phyloP scores from a whole-genome alignment of 805 yeast genomes.

The Jamesozyma lodderae region DNA sequence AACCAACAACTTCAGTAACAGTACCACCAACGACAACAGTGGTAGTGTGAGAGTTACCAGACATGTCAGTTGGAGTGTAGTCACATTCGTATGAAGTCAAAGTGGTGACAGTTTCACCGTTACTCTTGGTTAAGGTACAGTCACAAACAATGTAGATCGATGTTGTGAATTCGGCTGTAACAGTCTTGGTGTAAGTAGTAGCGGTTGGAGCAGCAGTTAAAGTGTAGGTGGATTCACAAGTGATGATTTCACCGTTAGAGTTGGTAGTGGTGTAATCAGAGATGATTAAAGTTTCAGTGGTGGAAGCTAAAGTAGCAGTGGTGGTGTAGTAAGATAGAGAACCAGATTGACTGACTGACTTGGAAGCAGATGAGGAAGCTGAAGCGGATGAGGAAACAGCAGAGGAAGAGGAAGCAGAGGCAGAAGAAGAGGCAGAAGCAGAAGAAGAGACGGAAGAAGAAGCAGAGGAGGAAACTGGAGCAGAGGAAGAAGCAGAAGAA shows the following conservation, averaged over 20 bases:
- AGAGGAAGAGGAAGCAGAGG: background rate
- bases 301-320: background rate
- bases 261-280: slow-evolving; percentile 4
- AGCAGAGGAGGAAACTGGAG: background rate
- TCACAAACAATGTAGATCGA: background rate
- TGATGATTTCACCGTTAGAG: slow-evolving; percentile 1
- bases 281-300: slow-evolving; percentile 2
- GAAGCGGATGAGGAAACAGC: background rate
- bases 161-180: background rate
- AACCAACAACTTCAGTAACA: background rate
- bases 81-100: slow-evolving; percentile 2
- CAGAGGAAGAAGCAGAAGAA: background rate
- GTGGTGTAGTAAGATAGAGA: slow-evolving; percentile 4
- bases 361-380: no score
- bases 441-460: background rate
- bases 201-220: background rate
- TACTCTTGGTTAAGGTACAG: background rate
- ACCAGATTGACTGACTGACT: no score
- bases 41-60: slow-evolving; percentile 5
- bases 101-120: slow-evolving; percentile 2
- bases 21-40: background rate
- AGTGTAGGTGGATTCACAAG: slow-evolving; percentile 3
- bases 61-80: slow-evolving; percentile 6
- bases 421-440: background rate
- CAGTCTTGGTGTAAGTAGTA: background rate